phyloP scores from a whole-genome alignment of 129 eudicot species.

The Calendula officinalis region DNA sequence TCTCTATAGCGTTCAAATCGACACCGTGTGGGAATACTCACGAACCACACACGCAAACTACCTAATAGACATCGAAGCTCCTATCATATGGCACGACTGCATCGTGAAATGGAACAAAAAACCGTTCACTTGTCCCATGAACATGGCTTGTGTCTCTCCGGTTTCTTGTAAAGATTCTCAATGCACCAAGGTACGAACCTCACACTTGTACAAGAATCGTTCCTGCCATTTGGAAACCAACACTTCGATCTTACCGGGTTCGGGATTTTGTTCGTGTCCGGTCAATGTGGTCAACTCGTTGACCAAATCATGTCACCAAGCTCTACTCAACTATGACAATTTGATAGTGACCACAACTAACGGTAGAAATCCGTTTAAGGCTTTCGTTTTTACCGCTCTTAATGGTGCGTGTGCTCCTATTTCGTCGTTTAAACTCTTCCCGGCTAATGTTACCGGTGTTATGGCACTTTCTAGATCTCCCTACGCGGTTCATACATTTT shows the following conservation, averaged over 20 bases:
- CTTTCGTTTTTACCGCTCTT: no score
- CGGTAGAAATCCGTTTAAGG: slow-evolving; percentile 10
- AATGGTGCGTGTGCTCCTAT: slow-evolving; percentile 18
- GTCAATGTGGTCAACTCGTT: slow-evolving; percentile 12
- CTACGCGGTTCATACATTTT: slow-evolving; percentile 1
- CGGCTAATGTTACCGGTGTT: slow-evolving; percentile 11
- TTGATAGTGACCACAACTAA: not conserved
- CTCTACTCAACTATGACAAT: slow-evolving; percentile 3
- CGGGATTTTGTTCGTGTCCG: slow-evolving; percentile 3
- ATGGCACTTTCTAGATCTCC: slow-evolving; percentile 17
- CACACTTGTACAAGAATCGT: not conserved
- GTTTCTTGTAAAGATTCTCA: slow-evolving; percentile 22
- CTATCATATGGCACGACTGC: slow-evolving; percentile 20
- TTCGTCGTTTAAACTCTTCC: slow-evolving; percentile 19
- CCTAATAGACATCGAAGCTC: slow-evolving; percentile 9
- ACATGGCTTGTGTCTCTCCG: not conserved
- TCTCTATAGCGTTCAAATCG: not conserved
- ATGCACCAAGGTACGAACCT: slow-evolving; percentile 12
- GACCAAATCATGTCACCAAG: slow-evolving; percentile 3
- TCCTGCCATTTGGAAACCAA: slow-evolving; percentile 5
- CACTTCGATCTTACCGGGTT: slow-evolving; percentile 17
- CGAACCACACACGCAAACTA: not conserved
- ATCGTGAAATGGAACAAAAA: not conserved
- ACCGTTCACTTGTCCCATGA: not conserved
- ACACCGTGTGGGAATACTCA: not conserved